A percentile compares a stretch with the other conserved stretches of the same genome.
These are phyloP conservation scores for Misopates orontium DNA, from an alignment of 257 asterid genomes.

Conservation along the genomic window DNA sequence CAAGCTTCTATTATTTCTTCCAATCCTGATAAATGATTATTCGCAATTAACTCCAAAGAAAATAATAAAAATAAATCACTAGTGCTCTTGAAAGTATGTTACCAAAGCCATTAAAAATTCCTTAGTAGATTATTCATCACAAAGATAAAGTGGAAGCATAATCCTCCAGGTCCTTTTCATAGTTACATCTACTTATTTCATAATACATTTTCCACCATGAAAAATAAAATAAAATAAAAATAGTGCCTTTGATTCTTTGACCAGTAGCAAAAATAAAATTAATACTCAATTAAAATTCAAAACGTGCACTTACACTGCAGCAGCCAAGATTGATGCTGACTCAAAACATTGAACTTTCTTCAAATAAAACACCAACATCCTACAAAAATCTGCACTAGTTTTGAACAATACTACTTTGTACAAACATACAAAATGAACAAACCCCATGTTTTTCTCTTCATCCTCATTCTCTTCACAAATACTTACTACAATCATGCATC, in stretches of 20 bases:
- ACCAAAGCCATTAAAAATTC: too few relatives aligned
- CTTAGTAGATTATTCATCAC: too few relatives aligned
- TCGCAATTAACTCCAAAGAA: too few relatives aligned
- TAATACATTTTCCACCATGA: too few relatives aligned
- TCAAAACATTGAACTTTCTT: slow-evolving; percentile 15
- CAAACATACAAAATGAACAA: slow-evolving; percentile 22
- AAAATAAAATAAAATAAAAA: too few relatives aligned
- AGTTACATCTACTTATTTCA: too few relatives aligned
- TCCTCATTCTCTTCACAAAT: slow-evolving; percentile 15
- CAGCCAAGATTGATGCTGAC: slow-evolving; percentile 40
- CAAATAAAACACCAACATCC: not conserved
- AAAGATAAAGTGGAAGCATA: too few relatives aligned
- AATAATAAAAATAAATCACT: too few relatives aligned
- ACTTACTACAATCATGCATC: slow-evolving; percentile 12
- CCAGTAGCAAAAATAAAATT: not conserved
- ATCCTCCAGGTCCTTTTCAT: too few relatives aligned
- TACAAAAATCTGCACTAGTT: not conserved
- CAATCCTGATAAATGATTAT: too few relatives aligned
- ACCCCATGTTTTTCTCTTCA: slow-evolving; percentile 17
- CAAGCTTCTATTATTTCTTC: too few relatives aligned
- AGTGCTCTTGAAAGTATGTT: too few relatives aligned
- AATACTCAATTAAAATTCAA: slow-evolving; percentile 17
- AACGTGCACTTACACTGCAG: slow-evolving; percentile 25
- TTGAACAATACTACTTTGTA: not conserved
- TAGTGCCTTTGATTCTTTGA: slow-evolving; percentile 1